These are phyloP conservation scores for Yamadazyma phyllophila DNA, from an alignment of 805 yeast genomes.

Conservation along the genomic window DNA sequence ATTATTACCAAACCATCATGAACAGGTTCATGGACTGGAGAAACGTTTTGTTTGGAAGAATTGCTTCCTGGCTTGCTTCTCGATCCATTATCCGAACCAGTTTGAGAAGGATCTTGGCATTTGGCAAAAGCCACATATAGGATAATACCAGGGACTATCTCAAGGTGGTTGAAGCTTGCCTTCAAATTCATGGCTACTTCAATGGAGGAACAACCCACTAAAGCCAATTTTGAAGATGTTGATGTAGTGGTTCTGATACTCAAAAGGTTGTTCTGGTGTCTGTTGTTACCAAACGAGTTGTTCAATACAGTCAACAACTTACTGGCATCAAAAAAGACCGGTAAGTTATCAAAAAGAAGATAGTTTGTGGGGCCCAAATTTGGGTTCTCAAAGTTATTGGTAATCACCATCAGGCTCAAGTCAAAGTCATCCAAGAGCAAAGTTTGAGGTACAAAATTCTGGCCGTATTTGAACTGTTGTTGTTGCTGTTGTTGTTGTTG, in stretches of 20 bases:
- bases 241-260: slow-evolving; percentile 20
- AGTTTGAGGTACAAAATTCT: slow-evolving; percentile 12
- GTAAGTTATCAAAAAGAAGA: slow-evolving; percentile 77
- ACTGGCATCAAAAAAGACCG: slow-evolving; percentile 59
- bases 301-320: slow-evolving; percentile 27
- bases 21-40: slow-evolving; percentile 2
- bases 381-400: slow-evolving; percentile 71
- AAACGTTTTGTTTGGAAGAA: not conserved
- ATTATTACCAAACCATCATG: not conserved
- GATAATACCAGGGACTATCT: slow-evolving; percentile 73
- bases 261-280: slow-evolving; percentile 15
- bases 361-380: slow-evolving; percentile 74
- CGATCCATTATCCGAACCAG: not conserved
- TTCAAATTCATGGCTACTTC: slow-evolving; percentile 80
- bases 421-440: slow-evolving; percentile 56
- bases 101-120: slow-evolving; percentile 38
- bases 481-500: slow-evolving; percentile 9
- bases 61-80: not conserved
- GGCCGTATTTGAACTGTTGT: slow-evolving; percentile 10
- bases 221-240: slow-evolving; percentile 24
- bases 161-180: slow-evolving; percentile 76
- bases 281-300: slow-evolving; percentile 19
- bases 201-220: slow-evolving; percentile 69
- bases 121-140: slow-evolving; percentile 85
- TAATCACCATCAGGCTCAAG: slow-evolving; percentile 55